A percentile compares a stretch with the other conserved stretches of the same genome.
Conservation (phyloP, 1,284 basidiomycete genomes). For the Mycosarcoma maydis region DNA sequence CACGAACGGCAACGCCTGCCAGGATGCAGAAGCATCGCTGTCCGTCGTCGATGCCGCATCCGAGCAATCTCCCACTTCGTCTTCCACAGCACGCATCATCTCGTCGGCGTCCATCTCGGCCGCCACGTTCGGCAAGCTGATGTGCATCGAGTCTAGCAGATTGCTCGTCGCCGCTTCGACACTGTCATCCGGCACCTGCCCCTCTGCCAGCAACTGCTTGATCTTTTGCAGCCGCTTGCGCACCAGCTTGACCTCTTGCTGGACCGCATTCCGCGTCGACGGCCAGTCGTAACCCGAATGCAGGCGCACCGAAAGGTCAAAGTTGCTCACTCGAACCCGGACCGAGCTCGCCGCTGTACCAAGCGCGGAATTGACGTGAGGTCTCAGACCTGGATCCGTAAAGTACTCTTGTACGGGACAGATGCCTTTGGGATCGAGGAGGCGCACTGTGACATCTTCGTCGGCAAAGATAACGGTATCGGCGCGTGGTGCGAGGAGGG, state of each 20-base stretch:
- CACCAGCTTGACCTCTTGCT: conserved; percentile 87
- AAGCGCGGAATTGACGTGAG: conserved; percentile 26
- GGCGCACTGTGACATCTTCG: conserved; percentile 84
- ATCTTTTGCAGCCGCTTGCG: conserved; percentile 87
- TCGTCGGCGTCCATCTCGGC: conserved; percentile 69
- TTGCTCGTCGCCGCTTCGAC: conserved; percentile 81
- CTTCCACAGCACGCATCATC: conserved; percentile 81
- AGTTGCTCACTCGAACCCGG: conserved; percentile 39
- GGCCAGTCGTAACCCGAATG: conserved; percentile 83
- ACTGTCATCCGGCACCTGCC: conserved; percentile 84
- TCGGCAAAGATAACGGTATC: conserved; percentile 74
- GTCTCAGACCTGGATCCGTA: conserved; percentile 36
- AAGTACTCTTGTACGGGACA: conserved; percentile 63
- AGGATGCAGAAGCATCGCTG: conserved; percentile 41
- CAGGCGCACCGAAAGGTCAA: conserved; percentile 48
- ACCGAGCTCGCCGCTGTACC: conserved; percentile 37
- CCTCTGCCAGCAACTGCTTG: conserved; percentile 88
- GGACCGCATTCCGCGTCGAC: conserved; percentile 83
- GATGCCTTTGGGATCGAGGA: conserved; percentile 74
- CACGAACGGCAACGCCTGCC: conserved; percentile 48
- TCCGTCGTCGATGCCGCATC: conserved; percentile 38
- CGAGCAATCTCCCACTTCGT: conserved; percentile 78
- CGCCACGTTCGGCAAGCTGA: conserved; percentile 41
- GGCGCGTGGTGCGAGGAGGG: conserved; percentile 36
- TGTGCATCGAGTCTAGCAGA: conserved; percentile 90